Evolutionary conservation across 1,139 yeast genomes (phyloP), one percentile per base, ranked within the genome.

Genomic region (Pneumocystis sp.): DNA sequence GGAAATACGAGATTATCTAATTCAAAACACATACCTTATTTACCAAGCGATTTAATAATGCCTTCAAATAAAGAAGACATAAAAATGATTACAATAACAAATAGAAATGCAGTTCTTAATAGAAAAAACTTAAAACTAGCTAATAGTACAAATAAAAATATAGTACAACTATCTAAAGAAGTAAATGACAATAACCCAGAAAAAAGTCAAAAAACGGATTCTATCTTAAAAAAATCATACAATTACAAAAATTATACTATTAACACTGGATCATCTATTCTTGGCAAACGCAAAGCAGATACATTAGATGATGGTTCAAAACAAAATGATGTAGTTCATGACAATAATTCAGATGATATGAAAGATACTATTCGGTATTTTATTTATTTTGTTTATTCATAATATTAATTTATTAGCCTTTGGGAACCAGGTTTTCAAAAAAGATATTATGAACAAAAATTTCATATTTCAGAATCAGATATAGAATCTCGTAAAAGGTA

Each of bases 361-460:
- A 68, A 68, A 21, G 66, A 63, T 4, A 56, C 44, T 3, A 64
- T 60, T 31, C 44, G 61, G 61, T 59, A 59, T 59, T 42, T 39
- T 12, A 17, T 29, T 70, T 10, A 69, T 81, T 78, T 59, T 8
- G 21, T 21, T 25, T 50, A 25, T 50, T 50, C 6, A 40, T 10
- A 59, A 40, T 8, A 95, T 87, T 69, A 79, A 80, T 21, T 4
- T n/a, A 85, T 91, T 42, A 81, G 85, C 70, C 76, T 89, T 68
- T 86, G 89, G 84, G 96, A 89, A 73, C 86, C 95, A 0, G 98
- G 98, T 0, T 93, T 89, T 75, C 83, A 83, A 67, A 84, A 83
- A 65, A 79, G 98, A 64, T 93, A 93, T 75, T 95, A 95, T 73
- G 79, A 81, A 66, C 80, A 81, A 63, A 95, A 95, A 74, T 89